A percentile compares a stretch with the other conserved stretches of the same genome.
phyloP scores from a whole-genome alignment of 192 early-diverging fungal species.

The Backusella mclennaniae region DNA sequence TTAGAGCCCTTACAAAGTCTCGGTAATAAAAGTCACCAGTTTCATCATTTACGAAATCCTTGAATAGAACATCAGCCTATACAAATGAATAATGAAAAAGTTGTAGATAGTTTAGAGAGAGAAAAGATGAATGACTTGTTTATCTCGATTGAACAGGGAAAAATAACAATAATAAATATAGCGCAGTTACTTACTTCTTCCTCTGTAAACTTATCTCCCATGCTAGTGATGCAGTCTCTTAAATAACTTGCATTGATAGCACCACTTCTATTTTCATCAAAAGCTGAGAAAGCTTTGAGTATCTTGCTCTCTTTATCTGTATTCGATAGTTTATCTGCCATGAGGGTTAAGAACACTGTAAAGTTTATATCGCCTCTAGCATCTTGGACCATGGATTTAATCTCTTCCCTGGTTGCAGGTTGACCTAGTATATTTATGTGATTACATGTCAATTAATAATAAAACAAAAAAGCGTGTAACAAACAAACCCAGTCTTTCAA shows the following conservation, averaged over 20 bases:
- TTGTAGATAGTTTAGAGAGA: neutral
- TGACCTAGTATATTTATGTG: slow-evolving; percentile 45
- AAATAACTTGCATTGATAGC: slow-evolving; percentile 78
- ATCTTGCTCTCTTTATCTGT: slow-evolving; percentile 92
- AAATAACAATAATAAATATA: neutral
- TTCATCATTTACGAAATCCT: slow-evolving; percentile 74
- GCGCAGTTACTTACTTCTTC: slow-evolving; percentile 66
- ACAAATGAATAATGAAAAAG: neutral
- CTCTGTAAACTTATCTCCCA: slow-evolving; percentile 90
- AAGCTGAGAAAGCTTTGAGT: slow-evolving; percentile 86
- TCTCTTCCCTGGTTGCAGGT: slow-evolving; percentile 69
- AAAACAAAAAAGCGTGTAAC: neutral
- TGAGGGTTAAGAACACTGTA: slow-evolving; percentile 94
- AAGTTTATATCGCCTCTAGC: slow-evolving; percentile 89
- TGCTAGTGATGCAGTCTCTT: slow-evolving; percentile 85
- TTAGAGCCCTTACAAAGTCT: slow-evolving; percentile 88
- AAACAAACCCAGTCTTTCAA: slow-evolving; percentile 65
- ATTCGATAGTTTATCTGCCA: slow-evolving; percentile 90
- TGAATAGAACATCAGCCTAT: slow-evolving; percentile 89
- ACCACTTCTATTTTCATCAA: slow-evolving; percentile 84
- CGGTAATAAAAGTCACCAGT: slow-evolving; percentile 85
- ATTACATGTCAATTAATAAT: neutral
- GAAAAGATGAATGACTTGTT: neutral
- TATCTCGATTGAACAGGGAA: neutral
- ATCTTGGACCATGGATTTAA: slow-evolving; percentile 90